Evolutionary conservation across 768 basidiomycete species (phyloP), one percentile per base, ranked within the genome.

Genomic region (Auriculariales sp.): DNA sequence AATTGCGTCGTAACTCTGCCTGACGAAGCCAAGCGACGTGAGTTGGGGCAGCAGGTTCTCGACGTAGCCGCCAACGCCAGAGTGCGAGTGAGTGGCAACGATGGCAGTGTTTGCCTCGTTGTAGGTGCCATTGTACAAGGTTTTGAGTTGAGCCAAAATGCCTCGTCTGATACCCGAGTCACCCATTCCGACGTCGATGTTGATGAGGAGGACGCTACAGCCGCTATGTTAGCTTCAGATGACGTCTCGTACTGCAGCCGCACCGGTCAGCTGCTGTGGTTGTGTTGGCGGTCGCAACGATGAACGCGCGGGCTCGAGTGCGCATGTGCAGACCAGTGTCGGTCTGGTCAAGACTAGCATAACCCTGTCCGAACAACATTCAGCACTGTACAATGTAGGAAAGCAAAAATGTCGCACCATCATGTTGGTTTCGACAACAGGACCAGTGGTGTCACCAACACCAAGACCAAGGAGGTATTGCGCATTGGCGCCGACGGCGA

Each of bases 341-440:
- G 2, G 74, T 78, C 60, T 89, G 85, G 1, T 68, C 58, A 6
- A 79, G 57, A 2, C 65, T 69, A 3, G 82, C 83, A 60, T 85
- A 87, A 6, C 85, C 83, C 79, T 82, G 49, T 10, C 44, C 10
- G 28, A 3, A 46, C 15, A 46, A 28, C 28, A 29, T 15, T n/a
- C 32, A 34, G 28, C 14, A 33, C 17, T 11, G 36, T 51, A 17
- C 2, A 25, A 34, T 7, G 24, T 7, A 29, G n/a, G 36, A 32
- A 28, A 42, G 36, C 30, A 47, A 42, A 24, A 29, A 28, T 25
- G 28, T 53, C 64, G 44, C 60, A 77, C 81, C 82, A 85, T 83
- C 79, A 86, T 82, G 54, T 84, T 85, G 15, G 84, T 87, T 67
- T 88, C 83, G 4, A 86, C 83, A 15, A 85, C 76, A 3, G 83